phyloP scores from a whole-genome alignment of 2,329 filamentous ascomycete genomes.

The Keithomyces neogunnii region DNA sequence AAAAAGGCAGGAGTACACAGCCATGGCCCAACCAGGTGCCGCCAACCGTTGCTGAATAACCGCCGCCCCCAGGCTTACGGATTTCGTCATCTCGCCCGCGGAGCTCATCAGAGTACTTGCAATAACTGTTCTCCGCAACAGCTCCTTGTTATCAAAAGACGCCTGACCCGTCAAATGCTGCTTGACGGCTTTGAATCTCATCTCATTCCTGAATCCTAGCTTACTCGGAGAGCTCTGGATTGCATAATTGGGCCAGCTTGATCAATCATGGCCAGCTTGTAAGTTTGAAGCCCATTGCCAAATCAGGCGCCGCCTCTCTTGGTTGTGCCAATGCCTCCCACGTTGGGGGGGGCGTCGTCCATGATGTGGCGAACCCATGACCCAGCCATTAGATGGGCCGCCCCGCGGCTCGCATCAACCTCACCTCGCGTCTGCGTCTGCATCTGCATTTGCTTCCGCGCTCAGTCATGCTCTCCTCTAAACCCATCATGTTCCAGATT shows the following conservation, averaged over 20 bases:
- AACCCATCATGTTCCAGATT: slow-evolving; percentile 7
- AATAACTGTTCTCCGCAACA: neutral
- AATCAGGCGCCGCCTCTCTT: neutral
- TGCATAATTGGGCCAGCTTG: neutral
- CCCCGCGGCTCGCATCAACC: neutral
- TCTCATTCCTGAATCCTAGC: neutral
- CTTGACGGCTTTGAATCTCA: neutral
- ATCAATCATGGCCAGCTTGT: neutral
- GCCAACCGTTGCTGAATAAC: neutral
- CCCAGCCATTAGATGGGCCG: slow-evolving; percentile 2
- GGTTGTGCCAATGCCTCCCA: too few relatives aligned
- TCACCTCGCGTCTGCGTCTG: neutral
- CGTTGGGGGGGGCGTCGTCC: neutral
- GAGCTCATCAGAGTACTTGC: neutral
- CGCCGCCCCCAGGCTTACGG: neutral
- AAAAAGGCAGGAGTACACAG: neutral
- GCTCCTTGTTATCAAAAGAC: neutral
- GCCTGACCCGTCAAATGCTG: neutral
- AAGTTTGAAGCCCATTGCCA: neutral
- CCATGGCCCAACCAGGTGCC: neutral
- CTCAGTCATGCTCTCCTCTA: neutral
- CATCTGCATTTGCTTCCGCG: neutral
- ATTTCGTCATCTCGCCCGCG: slow-evolving; percentile 1
- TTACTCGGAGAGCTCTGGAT: neutral
- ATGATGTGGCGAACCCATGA: neutral